Percentiles rank a stretch among this genome's conserved stretches.
These are phyloP conservation scores for Silene coronaria DNA, from an alignment of 179 eudicot genomes.

Conservation along the genomic window DNA sequence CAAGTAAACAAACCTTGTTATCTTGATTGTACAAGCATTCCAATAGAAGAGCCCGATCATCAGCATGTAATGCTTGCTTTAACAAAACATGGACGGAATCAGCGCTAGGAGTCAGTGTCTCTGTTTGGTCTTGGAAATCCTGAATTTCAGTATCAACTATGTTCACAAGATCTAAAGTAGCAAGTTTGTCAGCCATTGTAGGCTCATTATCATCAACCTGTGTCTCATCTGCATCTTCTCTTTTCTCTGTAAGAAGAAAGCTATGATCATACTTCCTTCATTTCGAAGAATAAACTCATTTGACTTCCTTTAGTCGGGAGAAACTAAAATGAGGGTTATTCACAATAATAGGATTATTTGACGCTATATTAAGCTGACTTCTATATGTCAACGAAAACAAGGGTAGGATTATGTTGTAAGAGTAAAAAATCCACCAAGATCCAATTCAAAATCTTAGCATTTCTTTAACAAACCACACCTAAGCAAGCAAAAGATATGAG, in stretches of 20 bases:
- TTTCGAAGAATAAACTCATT: background rate
- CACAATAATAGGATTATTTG: no score
- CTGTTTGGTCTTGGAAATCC: constrained; percentile 31
- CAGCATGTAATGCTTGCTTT: constrained; percentile 79
- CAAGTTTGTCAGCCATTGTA: constrained; percentile 82
- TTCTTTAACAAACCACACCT: background rate
- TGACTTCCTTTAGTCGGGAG: background rate
- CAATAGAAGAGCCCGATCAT: constrained; percentile 58
- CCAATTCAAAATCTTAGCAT: background rate
- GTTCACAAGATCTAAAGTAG: constrained; percentile 43
- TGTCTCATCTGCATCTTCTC: constrained; percentile 35
- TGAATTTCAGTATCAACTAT: constrained; percentile 23
- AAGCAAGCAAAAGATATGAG: background rate
- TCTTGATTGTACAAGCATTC: constrained; percentile 74
- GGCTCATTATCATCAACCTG: constrained; percentile 58
- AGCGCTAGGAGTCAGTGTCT: constrained; percentile 61
- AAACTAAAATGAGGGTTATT: no score
- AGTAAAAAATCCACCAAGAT: background rate
- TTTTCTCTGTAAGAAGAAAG: constrained; percentile 27
- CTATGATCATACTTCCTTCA: background rate
- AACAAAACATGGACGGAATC: constrained; percentile 74
- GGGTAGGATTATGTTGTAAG: no score
- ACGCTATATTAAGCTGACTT: no score
- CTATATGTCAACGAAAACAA: no score
- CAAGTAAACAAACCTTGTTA: constrained; percentile 41